Evolutionary conservation across 768 basidiomycete genomes (phyloP).

Genomic region (Tricholoma saponaceum): DNA sequence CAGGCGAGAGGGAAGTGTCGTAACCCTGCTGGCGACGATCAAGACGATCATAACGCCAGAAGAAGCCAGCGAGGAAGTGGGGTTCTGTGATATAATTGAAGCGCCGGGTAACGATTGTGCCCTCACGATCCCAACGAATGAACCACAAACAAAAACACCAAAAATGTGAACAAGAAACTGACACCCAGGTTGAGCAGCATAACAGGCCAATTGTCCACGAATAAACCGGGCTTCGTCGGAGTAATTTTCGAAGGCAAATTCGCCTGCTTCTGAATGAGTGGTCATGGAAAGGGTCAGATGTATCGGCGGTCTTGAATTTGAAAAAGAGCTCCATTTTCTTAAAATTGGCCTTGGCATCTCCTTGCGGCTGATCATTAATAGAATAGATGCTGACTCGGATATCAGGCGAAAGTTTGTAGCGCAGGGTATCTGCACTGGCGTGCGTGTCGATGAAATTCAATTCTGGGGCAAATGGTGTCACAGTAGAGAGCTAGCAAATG

Average conservation of each 20-base stretch:
- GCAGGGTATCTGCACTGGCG: not conserved
- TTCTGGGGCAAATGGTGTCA: too few species aligned
- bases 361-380: not conserved
- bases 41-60: too few species aligned
- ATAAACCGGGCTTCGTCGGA: not conserved
- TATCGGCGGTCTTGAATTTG: not conserved
- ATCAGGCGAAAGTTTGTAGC: not conserved
- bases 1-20: too few species aligned
- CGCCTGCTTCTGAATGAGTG: not conserved
- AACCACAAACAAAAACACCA: too few species aligned
- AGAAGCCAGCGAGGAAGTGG: too few species aligned
- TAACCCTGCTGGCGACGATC: too few species aligned
- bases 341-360: not conserved
- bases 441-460: too few species aligned
- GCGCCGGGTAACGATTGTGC: too few species aligned
- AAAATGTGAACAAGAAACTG: slow-evolving; percentile 31
- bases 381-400: too few species aligned
- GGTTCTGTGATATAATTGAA: slow-evolving; percentile 6
- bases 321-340: not conserved
- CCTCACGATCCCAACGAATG: slow-evolving; percentile 33
- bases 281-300: not conserved
- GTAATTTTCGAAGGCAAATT: not conserved
- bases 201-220: not conserved
- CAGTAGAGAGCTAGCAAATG: too few species aligned
- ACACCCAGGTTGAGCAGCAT: not conserved